A percentile compares a stretch with the other conserved stretches of the same genome.
These are phyloP conservation scores for Herpetospermum pedunculosum DNA, from an alignment of 306 rosid genomes.

Conservation along the genomic window DNA sequence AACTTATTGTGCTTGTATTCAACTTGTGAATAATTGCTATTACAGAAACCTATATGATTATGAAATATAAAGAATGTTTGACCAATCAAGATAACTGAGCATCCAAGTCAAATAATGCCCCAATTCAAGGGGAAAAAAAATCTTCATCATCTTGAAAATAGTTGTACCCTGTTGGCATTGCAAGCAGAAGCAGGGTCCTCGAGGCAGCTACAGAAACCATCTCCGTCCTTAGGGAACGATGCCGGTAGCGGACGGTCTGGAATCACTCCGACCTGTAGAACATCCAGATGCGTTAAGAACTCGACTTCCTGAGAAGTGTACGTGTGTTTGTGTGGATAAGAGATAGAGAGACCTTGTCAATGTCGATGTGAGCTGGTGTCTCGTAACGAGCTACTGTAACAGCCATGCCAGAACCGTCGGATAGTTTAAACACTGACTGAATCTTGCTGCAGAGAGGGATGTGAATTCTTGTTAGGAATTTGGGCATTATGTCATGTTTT, in stretches of 20 bases:
- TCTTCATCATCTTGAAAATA: constrained; percentile 48
- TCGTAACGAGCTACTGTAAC: constrained; percentile 92
- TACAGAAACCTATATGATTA: neutral
- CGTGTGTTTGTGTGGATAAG: constrained; percentile 1
- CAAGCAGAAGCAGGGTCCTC: constrained; percentile 80
- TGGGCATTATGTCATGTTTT: neutral
- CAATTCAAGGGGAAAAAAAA: neutral
- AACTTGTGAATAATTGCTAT: neutral
- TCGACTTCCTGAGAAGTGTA: neutral
- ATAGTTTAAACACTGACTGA: constrained; percentile 85
- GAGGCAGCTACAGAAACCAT: constrained; percentile 71
- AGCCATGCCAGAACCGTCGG: constrained; percentile 93
- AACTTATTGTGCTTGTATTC: neutral
- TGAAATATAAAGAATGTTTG: neutral
- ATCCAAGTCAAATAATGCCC: neutral
- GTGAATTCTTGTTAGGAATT: constrained; percentile 17
- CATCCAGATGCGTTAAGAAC: neutral
- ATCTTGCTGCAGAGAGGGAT: constrained; percentile 57
- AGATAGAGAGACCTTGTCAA: constrained; percentile 51
- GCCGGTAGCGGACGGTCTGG: constrained; percentile 87
- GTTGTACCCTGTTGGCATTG: constrained; percentile 49
- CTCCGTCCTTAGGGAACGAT: constrained; percentile 79
- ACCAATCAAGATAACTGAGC: neutral
- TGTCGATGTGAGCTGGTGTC: constrained; percentile 86
- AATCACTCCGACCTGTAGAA: constrained; percentile 68